These are phyloP conservation scores for Sambucus nigra DNA, from an alignment of 129 eudicot genomes.

Conservation along the genomic window DNA sequence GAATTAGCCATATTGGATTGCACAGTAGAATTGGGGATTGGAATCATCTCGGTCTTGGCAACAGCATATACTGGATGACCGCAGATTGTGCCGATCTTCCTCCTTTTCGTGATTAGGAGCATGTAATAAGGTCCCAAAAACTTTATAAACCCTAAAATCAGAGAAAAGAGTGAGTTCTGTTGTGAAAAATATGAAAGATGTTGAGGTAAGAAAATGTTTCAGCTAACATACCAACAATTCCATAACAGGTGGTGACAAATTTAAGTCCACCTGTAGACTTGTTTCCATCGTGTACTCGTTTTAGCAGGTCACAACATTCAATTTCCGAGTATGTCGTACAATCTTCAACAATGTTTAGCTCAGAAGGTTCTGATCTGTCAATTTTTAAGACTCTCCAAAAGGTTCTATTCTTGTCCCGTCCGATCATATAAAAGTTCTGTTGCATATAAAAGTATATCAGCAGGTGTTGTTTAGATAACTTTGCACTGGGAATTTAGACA, in stretches of 20 bases:
- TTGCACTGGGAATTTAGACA: background rate
- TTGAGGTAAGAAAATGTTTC: slow-evolving; percentile 1
- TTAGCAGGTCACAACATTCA: slow-evolving; percentile 63
- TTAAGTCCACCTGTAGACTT: slow-evolving; percentile 79
- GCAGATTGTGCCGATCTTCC: slow-evolving; percentile 81
- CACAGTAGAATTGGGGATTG: slow-evolving; percentile 63
- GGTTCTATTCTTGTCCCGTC: slow-evolving; percentile 56
- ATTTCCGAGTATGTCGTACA: slow-evolving; percentile 52
- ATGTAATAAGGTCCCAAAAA: slow-evolving; percentile 96
- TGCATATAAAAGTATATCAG: slow-evolving; percentile 10
- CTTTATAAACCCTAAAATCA: slow-evolving; percentile 70
- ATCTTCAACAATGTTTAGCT: slow-evolving; percentile 72
- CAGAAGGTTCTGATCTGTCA: slow-evolving; percentile 67
- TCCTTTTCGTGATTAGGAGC: slow-evolving; percentile 82
- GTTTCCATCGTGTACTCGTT: slow-evolving; percentile 76
- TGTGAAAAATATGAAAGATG: background rate
- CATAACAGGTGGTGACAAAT: slow-evolving; percentile 74
- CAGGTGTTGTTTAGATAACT: background rate
- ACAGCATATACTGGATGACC: slow-evolving; percentile 82
- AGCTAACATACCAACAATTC: slow-evolving; percentile 73
- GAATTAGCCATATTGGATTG: slow-evolving; percentile 59
- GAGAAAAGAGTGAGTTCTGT: slow-evolving; percentile 14
- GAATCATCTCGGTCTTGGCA: slow-evolving; percentile 67
- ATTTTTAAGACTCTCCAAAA: slow-evolving; percentile 77
- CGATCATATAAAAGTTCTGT: slow-evolving; percentile 90